Conservation (phyloP, 257 asterid genomes). For the Jasminum sambac region DNA sequence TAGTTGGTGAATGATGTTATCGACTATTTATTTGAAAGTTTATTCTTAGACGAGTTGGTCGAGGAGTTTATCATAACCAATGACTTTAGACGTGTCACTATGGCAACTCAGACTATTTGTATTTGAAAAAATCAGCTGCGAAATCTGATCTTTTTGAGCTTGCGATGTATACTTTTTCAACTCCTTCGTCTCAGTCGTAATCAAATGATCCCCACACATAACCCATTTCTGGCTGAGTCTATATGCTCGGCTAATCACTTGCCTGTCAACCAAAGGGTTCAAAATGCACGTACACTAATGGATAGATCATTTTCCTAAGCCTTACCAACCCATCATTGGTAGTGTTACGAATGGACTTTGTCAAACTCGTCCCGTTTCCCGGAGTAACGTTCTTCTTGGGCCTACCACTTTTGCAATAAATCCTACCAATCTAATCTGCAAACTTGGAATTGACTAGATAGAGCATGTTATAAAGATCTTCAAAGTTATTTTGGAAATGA, state of each 20-base stretch:
- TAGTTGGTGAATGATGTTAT: too few relatives aligned
- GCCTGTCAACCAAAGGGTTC: slow-evolving; percentile 67
- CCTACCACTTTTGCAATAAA: not conserved
- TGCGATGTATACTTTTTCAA: slow-evolving; percentile 33
- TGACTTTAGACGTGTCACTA: too few relatives aligned
- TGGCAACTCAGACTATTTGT: slow-evolving; percentile 15
- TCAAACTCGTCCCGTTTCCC: slow-evolving; percentile 36
- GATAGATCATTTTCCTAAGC: slow-evolving; percentile 47
- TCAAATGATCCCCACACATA: slow-evolving; percentile 49
- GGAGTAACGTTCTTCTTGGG: slow-evolving; percentile 7
- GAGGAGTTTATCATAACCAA: too few relatives aligned
- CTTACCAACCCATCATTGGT: slow-evolving; percentile 27
- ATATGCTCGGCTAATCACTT: slow-evolving; percentile 60
- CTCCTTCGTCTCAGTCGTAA: slow-evolving; percentile 46
- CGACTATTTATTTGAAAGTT: too few relatives aligned
- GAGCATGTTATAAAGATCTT: slow-evolving; percentile 64
- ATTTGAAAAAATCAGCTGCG: slow-evolving; percentile 44
- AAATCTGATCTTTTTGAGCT: slow-evolving; percentile 41
- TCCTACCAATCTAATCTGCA: slow-evolving; percentile 19
- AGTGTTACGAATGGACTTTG: slow-evolving; percentile 34
- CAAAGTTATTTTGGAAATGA: slow-evolving; percentile 75
- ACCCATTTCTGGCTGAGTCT: slow-evolving; percentile 54
- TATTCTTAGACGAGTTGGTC: too few relatives aligned
- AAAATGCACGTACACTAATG: slow-evolving; percentile 68
- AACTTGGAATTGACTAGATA: slow-evolving; percentile 60